Evolutionary conservation across 176 grass and related monocot species (phyloP).

Genomic region (Eleusine coracana): DNA sequence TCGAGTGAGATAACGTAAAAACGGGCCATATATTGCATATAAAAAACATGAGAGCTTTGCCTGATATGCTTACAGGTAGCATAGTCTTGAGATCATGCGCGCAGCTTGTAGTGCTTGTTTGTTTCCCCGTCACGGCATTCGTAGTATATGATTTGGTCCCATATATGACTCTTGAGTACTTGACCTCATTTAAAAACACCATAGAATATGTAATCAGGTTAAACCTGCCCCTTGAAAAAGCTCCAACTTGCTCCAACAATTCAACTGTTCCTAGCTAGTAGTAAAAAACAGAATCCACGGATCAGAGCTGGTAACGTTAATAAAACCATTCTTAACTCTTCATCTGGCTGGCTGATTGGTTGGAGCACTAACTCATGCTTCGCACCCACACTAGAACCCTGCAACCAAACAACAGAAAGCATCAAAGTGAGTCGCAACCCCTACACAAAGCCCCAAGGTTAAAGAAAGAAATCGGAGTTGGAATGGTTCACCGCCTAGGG

Average conservation of each 20-base stretch:
- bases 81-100: conserved; percentile 37
- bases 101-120: conserved; percentile 30
- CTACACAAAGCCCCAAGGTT: conserved; percentile 43
- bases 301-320: conserved; percentile 21
- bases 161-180: conserved; percentile 19
- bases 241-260: conserved; percentile 48
- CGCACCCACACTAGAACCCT: not conserved
- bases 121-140: conserved; percentile 19
- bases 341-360: conserved; percentile 44
- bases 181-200: conserved; percentile 44
- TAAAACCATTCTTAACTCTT: conserved; percentile 50
- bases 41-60: not conserved
- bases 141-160: conserved; percentile 33
- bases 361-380: conserved; percentile 36
- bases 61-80: conserved; percentile 22
- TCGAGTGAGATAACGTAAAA: not conserved
- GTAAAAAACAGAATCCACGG: conserved; percentile 53
- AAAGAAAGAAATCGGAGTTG: conserved; percentile 49
- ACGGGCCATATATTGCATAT: not conserved
- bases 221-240: conserved; percentile 40
- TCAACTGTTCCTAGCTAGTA: conserved; percentile 26
- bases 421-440: conserved; percentile 44
- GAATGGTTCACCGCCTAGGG: conserved; percentile 61
- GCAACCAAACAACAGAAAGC: conserved; percentile 57
- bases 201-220: conserved; percentile 11